These are phyloP conservation scores for Termitomyces bulborhizus DNA, from an alignment of 768 basidiomycete genomes.

Conservation along the genomic window DNA sequence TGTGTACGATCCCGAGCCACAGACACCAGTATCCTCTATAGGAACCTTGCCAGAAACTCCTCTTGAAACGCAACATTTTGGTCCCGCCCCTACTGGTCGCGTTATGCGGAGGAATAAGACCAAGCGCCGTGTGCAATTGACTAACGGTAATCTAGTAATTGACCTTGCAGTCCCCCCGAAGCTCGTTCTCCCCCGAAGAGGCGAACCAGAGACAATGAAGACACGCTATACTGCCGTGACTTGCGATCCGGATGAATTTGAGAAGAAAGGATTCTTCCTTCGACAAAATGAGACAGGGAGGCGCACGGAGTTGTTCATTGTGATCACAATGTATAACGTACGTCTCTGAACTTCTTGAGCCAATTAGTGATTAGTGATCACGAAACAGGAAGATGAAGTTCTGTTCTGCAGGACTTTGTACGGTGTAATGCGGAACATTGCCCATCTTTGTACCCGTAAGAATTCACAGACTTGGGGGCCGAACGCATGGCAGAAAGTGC, in stretches of 20 bases:
- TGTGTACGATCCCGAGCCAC: slow-evolving; percentile 36
- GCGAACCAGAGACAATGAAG: slow-evolving; percentile 67
- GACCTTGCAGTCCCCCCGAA: slow-evolving; percentile 82
- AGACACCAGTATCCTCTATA: slow-evolving; percentile 33
- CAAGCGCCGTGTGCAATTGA: slow-evolving; percentile 78
- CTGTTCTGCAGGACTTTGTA: slow-evolving; percentile 91
- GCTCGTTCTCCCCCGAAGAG: slow-evolving; percentile 66
- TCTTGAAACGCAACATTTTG: slow-evolving; percentile 74
- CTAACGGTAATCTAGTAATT: slow-evolving; percentile 84
- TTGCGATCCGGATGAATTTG: slow-evolving; percentile 91
- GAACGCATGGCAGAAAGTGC: slow-evolving; percentile 93
- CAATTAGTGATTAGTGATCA: slow-evolving; percentile 3
- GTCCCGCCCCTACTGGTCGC: slow-evolving; percentile 81
- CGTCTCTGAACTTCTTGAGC: slow-evolving; percentile 18
- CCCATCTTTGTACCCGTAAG: slow-evolving; percentile 77
- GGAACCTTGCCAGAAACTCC: slow-evolving; percentile 45
- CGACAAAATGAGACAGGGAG: slow-evolving; percentile 77
- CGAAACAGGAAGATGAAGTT: slow-evolving; percentile 72
- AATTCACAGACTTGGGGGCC: slow-evolving; percentile 94
- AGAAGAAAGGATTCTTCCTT: slow-evolving; percentile 75
- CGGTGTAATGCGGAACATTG: slow-evolving; percentile 88
- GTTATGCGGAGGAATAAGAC: slow-evolving; percentile 64
- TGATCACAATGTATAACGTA: slow-evolving; percentile 97
- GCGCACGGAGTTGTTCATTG: slow-evolving; percentile 87
- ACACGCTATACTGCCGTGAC: slow-evolving; percentile 86